These are phyloP conservation scores for Claviceps citrina DNA, from an alignment of 2,329 filamentous ascomycete species.

Conservation along the genomic window DNA sequence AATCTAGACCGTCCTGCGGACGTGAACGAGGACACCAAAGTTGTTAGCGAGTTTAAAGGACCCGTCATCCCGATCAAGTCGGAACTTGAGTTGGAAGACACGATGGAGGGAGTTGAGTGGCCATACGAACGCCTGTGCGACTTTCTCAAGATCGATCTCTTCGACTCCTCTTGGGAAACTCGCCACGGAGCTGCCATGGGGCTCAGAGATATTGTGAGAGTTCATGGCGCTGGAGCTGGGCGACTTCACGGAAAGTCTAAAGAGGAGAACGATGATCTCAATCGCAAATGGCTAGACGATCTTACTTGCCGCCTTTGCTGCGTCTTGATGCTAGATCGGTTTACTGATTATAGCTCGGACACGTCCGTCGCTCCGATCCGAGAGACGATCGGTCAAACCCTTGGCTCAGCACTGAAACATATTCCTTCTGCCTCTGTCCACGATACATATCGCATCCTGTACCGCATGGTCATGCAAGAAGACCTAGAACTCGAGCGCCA, in stretches of 20 bases:
- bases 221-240: constrained; percentile 83
- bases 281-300: constrained; percentile 81
- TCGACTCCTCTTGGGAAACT: constrained; percentile 88
- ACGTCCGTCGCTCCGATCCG: constrained; percentile 92
- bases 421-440: constrained; percentile 66
- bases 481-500: constrained; percentile 59
- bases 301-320: constrained; percentile 88
- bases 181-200: constrained; percentile 94
- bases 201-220: constrained; percentile 74
- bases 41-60: constrained; percentile 93
- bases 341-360: constrained; percentile 94
- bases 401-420: constrained; percentile 78
- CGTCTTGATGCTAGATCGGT: constrained; percentile 92
- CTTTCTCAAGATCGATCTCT: constrained; percentile 83
- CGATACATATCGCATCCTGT: constrained; percentile 68
- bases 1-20: constrained; percentile 65
- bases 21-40: constrained; percentile 76
- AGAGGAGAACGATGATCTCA: constrained; percentile 61
- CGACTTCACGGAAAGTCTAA: constrained; percentile 54
- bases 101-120: constrained; percentile 72
- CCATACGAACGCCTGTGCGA: constrained; percentile 89
- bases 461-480: constrained; percentile 82
- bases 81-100: constrained; percentile 62
- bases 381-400: constrained; percentile 85
- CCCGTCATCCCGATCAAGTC: constrained; percentile 68